Evolutionary conservation across 805 yeast genomes (phyloP).

Genomic region (Grigorovia yakushimaensis): DNA sequence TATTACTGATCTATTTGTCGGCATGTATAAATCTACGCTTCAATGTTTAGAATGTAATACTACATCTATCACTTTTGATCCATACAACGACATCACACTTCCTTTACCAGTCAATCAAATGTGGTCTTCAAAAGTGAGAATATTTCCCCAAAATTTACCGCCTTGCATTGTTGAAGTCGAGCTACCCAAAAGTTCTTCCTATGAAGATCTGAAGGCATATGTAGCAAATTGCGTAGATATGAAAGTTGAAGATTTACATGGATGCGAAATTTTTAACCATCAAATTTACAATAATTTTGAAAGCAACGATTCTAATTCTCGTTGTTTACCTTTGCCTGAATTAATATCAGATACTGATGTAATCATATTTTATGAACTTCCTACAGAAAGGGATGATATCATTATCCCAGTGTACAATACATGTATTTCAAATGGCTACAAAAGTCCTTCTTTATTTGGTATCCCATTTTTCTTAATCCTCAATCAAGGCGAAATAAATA

Average conservation of each 20-base stretch:
- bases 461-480: slow-evolving; percentile 66
- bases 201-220: slow-evolving; percentile 51
- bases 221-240: slow-evolving; percentile 39
- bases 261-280: slow-evolving; percentile 55
- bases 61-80: slow-evolving; percentile 84
- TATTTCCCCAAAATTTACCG: slow-evolving; percentile 49
- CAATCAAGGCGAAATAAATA: slow-evolving; percentile 39
- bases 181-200: slow-evolving; percentile 53
- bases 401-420: slow-evolving; percentile 55
- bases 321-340: slow-evolving; percentile 57
- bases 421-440: slow-evolving; percentile 31
- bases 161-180: slow-evolving; percentile 59
- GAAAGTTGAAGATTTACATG: slow-evolving; percentile 33
- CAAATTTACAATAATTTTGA: slow-evolving; percentile 66
- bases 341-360: slow-evolving; percentile 54
- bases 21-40: slow-evolving; percentile 81
- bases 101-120: slow-evolving; percentile 72
- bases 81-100: slow-evolving; percentile 79
- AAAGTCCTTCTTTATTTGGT: slow-evolving; percentile 48
- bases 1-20: slow-evolving; percentile 78
- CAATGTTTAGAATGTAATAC: slow-evolving; percentile 78
- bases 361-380: slow-evolving; percentile 53
- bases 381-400: slow-evolving; percentile 34
- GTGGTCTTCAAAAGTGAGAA: slow-evolving; percentile 58
- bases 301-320: slow-evolving; percentile 40